phyloP scores from a whole-genome alignment of 495 filamentous ascomycete species.

The Aspergillus steynii region DNA sequence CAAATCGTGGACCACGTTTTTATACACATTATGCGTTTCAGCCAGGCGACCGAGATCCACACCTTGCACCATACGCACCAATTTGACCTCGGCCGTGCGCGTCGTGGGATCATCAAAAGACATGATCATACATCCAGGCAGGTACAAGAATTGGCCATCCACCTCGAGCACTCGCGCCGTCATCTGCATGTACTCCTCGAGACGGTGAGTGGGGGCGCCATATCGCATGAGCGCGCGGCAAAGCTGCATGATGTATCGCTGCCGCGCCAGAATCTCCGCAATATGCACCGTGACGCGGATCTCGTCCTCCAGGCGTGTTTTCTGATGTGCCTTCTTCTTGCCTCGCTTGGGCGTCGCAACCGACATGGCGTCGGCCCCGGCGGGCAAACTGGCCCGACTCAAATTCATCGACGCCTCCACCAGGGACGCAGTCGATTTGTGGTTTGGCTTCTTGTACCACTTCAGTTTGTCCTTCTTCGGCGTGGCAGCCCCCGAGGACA shows the following conservation, averaged over 20 bases:
- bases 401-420: conserved; percentile 52
- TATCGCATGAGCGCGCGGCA: conserved; percentile 87
- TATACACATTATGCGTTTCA: conserved; percentile 89
- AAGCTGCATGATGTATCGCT: conserved; percentile 83
- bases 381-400: conserved; percentile 35
- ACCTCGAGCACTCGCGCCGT: conserved; percentile 85
- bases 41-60: conserved; percentile 83
- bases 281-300: conserved; percentile 83
- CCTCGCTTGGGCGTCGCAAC: conserved; percentile 31
- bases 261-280: conserved; percentile 79
- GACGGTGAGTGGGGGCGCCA: conserved; percentile 73
- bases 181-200: conserved; percentile 92
- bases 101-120: conserved; percentile 88
- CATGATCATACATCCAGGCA: conserved; percentile 94
- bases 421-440: conserved; percentile 44
- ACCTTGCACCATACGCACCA: conserved; percentile 74
- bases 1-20: conserved; percentile 85
- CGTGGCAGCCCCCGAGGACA: conserved; percentile 39
- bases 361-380: conserved; percentile 28
- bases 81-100: conserved; percentile 90
- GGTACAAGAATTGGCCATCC: conserved; percentile 87
- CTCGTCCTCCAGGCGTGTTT: conserved; percentile 61
- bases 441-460: conserved; percentile 63
- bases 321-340: conserved; percentile 33
- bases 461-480: conserved; percentile 55